phyloP scores from a whole-genome alignment of 805 yeast genomes.

The Debaryomyces hansenii region DNA sequence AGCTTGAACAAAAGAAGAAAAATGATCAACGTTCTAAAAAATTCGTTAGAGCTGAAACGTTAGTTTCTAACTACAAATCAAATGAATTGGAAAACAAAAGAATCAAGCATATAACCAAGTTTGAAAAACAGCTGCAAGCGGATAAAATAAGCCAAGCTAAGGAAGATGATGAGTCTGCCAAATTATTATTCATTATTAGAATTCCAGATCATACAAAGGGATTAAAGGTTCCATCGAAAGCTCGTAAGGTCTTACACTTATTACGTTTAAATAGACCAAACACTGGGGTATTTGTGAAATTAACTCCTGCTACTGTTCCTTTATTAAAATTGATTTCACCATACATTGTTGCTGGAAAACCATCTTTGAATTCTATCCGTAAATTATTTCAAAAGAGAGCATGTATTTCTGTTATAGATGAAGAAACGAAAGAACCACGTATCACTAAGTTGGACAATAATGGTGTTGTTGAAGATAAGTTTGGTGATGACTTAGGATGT shows the following conservation, averaged over 20 bases:
- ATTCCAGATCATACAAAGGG: conserved; percentile 59
- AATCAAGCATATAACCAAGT: conserved; percentile 59
- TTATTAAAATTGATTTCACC: conserved; percentile 69
- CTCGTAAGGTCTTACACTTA: conserved; percentile 56
- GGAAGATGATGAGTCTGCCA: conserved; percentile 17
- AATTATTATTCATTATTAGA: conserved; percentile 66
- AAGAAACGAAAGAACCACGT: conserved; percentile 20
- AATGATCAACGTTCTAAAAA: conserved; percentile 46
- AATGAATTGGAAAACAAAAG: conserved; percentile 68
- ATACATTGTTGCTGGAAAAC: conserved; percentile 70
- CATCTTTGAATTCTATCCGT: conserved; percentile 72
- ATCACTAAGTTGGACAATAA: conserved; percentile 66
- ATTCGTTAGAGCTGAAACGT: conserved; percentile 73
- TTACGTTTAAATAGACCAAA: conserved; percentile 60
- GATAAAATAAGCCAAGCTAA: conserved; percentile 12
- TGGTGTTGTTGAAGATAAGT: conserved; percentile 68
- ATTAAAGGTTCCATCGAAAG: conserved; percentile 65
- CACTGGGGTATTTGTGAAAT: conserved; percentile 71
- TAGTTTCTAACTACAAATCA: conserved; percentile 65
- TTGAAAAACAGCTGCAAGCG: conserved; percentile 47
- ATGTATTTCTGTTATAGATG: conserved; percentile 43
- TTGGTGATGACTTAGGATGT: conserved; percentile 58
- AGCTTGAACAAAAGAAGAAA: conserved; percentile 43
- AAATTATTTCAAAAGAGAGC: conserved; percentile 77
- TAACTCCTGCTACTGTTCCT: conserved; percentile 58